Evolutionary conservation across 2,329 filamentous ascomycete species (phyloP), one percentile per base, ranked within the genome.

Genomic region (Emericellopsis atlantica): DNA sequence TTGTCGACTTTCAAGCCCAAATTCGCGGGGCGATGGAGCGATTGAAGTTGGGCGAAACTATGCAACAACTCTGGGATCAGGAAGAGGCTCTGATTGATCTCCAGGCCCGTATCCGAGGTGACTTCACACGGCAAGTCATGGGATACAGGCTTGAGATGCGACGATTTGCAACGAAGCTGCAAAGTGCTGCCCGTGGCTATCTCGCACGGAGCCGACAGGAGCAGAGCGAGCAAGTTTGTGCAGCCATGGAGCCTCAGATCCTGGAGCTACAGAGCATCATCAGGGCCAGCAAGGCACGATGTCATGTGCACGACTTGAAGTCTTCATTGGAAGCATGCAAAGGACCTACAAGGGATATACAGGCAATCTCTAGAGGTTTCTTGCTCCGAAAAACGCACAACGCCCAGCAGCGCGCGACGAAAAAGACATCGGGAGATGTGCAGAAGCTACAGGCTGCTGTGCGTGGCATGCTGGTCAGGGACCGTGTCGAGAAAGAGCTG

Each of bases 1-100:
- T 96, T 35, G 52, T 78, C 15, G 90, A 96, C 44, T 69, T 98
- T 23, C 93, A 98, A 57, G 79, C 84, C 32, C 88, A 95, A 56
- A 75, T 89, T 8, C 76, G 87, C 43, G 92, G 90, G 31, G 88
- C 89, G 1, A 57, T 93, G 46, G 58, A 85, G 37, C 77, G 92
- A 41, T 70, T 95, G 54, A 72, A 72, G 42, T 74, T 96, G 2
- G 88, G 87, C 5, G 69, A 82, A 39, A 72, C 78, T 41, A 96
- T 98, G 92, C 84, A 95, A 52, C 64, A 76, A 35, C 72, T 98
- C 4, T 98, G 92, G 92, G 83, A 92, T 46, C 72, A 76, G 11
- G 92, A 98, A 59, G 72, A 81, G 22, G 69, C 74, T 58, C 62
- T 98, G 23, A 65, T 90, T 35, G 82, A 94, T 40, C 67, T 98